A percentile compares a stretch with the other conserved stretches of the same genome.
Conservation (phyloP, 176 grass and related monocot genomes). For the Zoysia japonica region DNA sequence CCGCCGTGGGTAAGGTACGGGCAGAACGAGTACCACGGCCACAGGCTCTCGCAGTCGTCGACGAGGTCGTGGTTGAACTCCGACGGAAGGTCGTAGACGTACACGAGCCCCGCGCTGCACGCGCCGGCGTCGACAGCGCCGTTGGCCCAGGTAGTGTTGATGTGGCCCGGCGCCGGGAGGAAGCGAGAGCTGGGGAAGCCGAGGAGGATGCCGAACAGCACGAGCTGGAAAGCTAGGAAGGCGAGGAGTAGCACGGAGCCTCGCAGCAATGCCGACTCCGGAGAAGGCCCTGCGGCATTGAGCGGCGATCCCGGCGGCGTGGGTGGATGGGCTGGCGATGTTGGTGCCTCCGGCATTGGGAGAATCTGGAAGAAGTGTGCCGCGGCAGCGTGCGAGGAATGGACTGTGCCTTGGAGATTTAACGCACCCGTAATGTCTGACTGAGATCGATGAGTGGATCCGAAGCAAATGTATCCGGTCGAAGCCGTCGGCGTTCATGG, state of each 20-base stretch:
- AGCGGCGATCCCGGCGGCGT: slow-evolving; percentile 45
- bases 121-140: slow-evolving; percentile 16
- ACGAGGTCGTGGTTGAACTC: slow-evolving; percentile 80
- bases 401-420: not conserved
- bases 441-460: no score
- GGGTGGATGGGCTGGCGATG: not conserved
- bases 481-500: no score
- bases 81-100: slow-evolving; percentile 71
- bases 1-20: slow-evolving; percentile 56
- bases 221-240: slow-evolving; percentile 55
- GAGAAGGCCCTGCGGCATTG: slow-evolving; percentile 1
- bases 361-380: not conserved
- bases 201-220: slow-evolving; percentile 52
- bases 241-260: slow-evolving; percentile 38
- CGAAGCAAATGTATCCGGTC: no score
- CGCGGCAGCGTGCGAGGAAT: slow-evolving; percentile 1
- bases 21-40: slow-evolving; percentile 74
- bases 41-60: slow-evolving; percentile 52
- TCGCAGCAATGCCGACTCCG: slow-evolving; percentile 29
- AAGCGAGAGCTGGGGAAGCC: slow-evolving; percentile 34
- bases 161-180: slow-evolving; percentile 41
- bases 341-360: slow-evolving; percentile 48
- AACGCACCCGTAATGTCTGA: not conserved
- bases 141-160: slow-evolving; percentile 30
- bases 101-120: slow-evolving; percentile 58